Base-by-base conservation (phyloP, 805 yeast species). In the Lipomyces mesembrius region DNA sequence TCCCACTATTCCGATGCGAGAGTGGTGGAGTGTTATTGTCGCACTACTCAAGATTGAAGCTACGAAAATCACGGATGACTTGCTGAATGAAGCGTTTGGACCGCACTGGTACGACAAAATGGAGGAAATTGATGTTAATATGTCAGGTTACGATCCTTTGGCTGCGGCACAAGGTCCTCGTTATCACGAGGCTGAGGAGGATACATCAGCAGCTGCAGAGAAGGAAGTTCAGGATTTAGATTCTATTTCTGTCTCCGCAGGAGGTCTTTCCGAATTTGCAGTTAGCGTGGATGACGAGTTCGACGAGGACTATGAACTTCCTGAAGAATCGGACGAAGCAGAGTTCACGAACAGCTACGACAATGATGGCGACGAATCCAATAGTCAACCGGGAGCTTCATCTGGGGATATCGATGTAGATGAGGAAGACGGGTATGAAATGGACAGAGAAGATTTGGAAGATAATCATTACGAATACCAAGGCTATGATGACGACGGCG, bases 221-320 rank as follows among this genome's bases (percentile, higher is more conserved):
- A 43, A 43, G 49, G 22, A 43, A 8, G 25, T 8, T 5, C 49
- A 17, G 22, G 49, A 43, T 17, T 17, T 22, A 4, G 49, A 17
- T 17, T 17, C 49, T 3, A 43, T 17, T 43, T n/a, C 49, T 43
- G 49, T n/a, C 20, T 43, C 49, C 9, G 60, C 20, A n/a, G n/a
- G 29, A 35, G 58, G 37, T n/a, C 35, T 20, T 37, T 37, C 39
- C 11, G 49, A 43, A 17, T 22, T 43, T n/a, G 66, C 22, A 25
- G 22, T 34, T 2, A 61, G 25, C 52, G 34, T 12, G 20, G 66
- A 62, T 12, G 67, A 29, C 29, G 61, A 57, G 2, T 9, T 32
- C 35, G 62, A 63, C 12, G 67, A 63, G 37, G 64, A 63, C 11
- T 39, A 51, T 25, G 65, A 60, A 9, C 65, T 27, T 57, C 9